Evolutionary conservation across 352 stramenopile species (phyloP).

Genomic region (Phytophthora hibernalis): DNA sequence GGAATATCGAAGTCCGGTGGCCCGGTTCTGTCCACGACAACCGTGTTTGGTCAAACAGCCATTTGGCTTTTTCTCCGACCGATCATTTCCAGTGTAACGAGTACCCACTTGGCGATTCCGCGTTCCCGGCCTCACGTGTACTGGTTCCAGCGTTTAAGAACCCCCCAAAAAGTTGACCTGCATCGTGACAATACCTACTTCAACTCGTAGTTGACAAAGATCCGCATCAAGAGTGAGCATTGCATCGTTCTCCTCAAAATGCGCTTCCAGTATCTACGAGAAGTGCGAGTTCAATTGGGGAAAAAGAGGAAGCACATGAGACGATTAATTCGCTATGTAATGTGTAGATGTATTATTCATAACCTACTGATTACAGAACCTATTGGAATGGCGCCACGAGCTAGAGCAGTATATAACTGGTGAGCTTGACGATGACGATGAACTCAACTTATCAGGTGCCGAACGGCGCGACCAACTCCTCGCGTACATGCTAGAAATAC

Average conservation of each 20-base stretch:
- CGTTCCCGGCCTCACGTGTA: constrained; percentile 19
- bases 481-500: too few relatives aligned
- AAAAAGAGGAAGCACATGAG: constrained; percentile 30
- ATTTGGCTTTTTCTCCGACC: neutral
- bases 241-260: constrained; percentile 37
- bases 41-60: constrained; percentile 23
- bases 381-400: neutral
- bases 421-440: too few relatives aligned
- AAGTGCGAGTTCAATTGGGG: constrained; percentile 16
- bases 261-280: constrained; percentile 31
- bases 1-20: neutral
- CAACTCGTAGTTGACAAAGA: constrained; percentile 25
- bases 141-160: constrained; percentile 36
- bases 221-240: constrained; percentile 34
- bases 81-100: constrained; percentile 26
- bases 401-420: too few relatives aligned
- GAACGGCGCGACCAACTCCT: too few relatives aligned
- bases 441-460: too few relatives aligned
- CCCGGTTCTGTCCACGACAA: constrained; percentile 9
- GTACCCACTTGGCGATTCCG: constrained; percentile 32
- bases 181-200: constrained; percentile 23
- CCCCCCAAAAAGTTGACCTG: constrained; percentile 7
- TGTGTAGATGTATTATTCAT: constrained; percentile 26
- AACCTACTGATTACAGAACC: constrained; percentile 31
- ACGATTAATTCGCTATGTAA: constrained; percentile 22